Conservation (phyloP, 768 basidiomycete species). For the Phaffia australis region DNA sequence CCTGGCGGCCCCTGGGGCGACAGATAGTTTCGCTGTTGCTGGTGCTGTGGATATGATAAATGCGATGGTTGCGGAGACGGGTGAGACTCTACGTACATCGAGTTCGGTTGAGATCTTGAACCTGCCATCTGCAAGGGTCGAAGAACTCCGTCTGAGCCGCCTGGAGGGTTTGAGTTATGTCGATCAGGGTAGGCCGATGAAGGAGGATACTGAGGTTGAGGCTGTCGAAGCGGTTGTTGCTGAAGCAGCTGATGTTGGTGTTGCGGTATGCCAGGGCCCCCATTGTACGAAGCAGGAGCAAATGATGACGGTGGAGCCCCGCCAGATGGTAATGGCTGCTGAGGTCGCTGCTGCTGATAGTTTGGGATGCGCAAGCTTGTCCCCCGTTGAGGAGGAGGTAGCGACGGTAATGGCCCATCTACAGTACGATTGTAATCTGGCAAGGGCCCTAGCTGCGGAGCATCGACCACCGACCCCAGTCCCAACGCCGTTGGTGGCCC, state of each 20-base stretch:
- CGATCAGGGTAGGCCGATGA: slow-evolving; percentile 1
- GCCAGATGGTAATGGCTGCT: neutral
- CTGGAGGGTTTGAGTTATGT: neutral
- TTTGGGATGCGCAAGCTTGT: neutral
- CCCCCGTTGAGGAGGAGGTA: slow-evolving; percentile 15
- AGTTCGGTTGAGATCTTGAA: neutral
- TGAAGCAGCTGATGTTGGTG: neutral
- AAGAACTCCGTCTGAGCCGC: slow-evolving; percentile 6
- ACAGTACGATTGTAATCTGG: neutral
- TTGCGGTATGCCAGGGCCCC: neutral
- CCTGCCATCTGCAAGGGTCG: neutral
- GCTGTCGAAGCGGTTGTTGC: neutral
- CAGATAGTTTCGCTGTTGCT: slow-evolving; percentile 6
- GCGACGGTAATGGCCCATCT: neutral
- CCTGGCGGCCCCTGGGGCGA: slow-evolving; percentile 1
- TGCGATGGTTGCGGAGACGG: neutral
- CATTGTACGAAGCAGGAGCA: neutral
- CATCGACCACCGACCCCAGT: neutral
- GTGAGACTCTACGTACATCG: neutral
- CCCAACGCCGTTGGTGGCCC: neutral
- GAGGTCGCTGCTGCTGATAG: neutral
- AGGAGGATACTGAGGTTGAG: slow-evolving; percentile 2
- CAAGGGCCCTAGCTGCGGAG: neutral
- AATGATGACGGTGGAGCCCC: neutral
- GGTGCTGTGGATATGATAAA: neutral